phyloP scores from a whole-genome alignment of 1,284 basidiomycete species.

The Boletus smithii region DNA sequence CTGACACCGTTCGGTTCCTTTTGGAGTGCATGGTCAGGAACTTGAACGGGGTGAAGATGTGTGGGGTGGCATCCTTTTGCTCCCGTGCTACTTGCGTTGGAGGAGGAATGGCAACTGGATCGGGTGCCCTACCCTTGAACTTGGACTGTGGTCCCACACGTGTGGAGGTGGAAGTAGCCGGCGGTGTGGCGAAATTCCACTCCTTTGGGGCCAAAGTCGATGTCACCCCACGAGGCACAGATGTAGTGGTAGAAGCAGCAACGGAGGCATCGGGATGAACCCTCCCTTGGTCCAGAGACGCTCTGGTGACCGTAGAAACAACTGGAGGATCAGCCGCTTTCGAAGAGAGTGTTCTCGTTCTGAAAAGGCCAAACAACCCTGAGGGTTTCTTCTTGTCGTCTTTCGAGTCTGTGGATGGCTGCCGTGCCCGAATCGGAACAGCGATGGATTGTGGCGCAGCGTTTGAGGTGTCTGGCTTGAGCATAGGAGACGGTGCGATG shows the following conservation, averaged over 20 bases:
- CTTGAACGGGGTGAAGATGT: slow-evolving; percentile 59
- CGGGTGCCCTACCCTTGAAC: slow-evolving; percentile 29
- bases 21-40: slow-evolving; percentile 49
- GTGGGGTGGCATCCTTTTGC: slow-evolving; percentile 41
- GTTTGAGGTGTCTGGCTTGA: slow-evolving; percentile 19
- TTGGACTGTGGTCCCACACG: slow-evolving; percentile 16
- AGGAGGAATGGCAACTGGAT: slow-evolving; percentile 25
- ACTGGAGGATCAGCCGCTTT: slow-evolving; percentile 25
- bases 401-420: slow-evolving; percentile 33
- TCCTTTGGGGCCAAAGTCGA: slow-evolving; percentile 19
- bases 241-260: neutral
- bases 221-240: slow-evolving; percentile 15
- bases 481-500: slow-evolving; percentile 42
- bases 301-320: slow-evolving; percentile 15
- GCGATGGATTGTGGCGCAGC: slow-evolving; percentile 9
- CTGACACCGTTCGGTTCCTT: slow-evolving; percentile 64
- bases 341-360: slow-evolving; percentile 33
- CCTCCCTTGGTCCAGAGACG: slow-evolving; percentile 25
- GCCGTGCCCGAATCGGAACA: slow-evolving; percentile 25
- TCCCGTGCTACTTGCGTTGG: slow-evolving; percentile 22
- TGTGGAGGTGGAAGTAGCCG: slow-evolving; percentile 3
- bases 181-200: slow-evolving; percentile 4
- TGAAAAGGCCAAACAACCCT: slow-evolving; percentile 32
- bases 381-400: slow-evolving; percentile 32
- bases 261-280: slow-evolving; percentile 11